A percentile compares a stretch with the other conserved stretches of the same genome.
These are phyloP conservation scores for Mycena pura DNA, from an alignment of 768 basidiomycete genomes.

Conservation along the genomic window DNA sequence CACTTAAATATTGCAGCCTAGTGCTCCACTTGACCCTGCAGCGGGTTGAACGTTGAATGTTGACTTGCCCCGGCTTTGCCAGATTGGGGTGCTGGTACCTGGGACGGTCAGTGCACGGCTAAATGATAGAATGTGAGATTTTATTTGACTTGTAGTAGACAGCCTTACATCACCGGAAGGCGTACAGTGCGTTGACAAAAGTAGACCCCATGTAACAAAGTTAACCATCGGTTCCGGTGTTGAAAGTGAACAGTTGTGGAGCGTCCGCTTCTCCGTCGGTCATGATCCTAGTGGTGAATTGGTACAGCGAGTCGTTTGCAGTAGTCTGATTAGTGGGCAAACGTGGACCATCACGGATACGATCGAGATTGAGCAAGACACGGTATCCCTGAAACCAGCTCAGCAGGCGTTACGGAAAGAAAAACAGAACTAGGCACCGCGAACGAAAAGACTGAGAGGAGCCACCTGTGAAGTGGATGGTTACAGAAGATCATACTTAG, in stretches of 20 bases:
- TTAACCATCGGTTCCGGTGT: neutral
- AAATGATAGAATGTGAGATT: too few species aligned
- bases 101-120: too few species aligned
- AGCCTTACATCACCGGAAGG: neutral
- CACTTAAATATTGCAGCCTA: too few species aligned
- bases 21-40: too few species aligned
- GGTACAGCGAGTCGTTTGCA: constrained; percentile 1
- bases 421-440: constrained; percentile 11
- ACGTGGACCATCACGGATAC: neutral
- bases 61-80: too few species aligned
- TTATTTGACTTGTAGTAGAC: too few species aligned
- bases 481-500: neutral
- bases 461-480: constrained; percentile 12
- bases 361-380: constrained; percentile 25
- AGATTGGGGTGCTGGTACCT: too few species aligned
- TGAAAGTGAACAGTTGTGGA: neutral
- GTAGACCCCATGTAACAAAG: neutral
- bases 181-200: neutral
- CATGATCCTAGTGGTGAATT: constrained; percentile 16
- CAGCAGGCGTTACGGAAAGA: neutral
- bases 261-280: neutral
- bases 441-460: constrained; percentile 26
- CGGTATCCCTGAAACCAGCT: constrained; percentile 22
- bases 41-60: too few species aligned
- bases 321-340: constrained; percentile 8